Conservation (phyloP, 352 stramenopile species). For the Peronosclerospora sorghi region DNA sequence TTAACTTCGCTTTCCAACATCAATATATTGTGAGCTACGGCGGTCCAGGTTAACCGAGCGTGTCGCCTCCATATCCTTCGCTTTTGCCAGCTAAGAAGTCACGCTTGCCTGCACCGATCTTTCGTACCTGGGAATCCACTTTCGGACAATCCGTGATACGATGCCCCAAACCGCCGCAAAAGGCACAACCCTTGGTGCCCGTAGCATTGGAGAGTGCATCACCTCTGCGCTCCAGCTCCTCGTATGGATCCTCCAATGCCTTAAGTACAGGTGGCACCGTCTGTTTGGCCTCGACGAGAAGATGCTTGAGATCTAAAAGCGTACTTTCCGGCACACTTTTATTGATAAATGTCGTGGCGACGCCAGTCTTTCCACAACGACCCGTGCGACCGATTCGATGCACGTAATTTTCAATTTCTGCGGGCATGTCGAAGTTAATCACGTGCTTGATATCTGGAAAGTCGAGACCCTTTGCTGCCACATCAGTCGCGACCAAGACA, state of each 20-base stretch:
- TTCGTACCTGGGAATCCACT: slow-evolving; percentile 95
- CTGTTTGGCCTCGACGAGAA: slow-evolving; percentile 97
- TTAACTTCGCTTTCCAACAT: no score
- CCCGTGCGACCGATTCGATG: slow-evolving; percentile 98
- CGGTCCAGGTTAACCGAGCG: slow-evolving; percentile 42
- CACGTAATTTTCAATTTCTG: slow-evolving; percentile 99
- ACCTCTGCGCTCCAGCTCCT: slow-evolving; percentile 64
- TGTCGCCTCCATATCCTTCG: slow-evolving; percentile 91
- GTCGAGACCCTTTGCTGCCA: slow-evolving; percentile 97
- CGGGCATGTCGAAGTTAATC: slow-evolving; percentile 99
- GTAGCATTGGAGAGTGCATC: slow-evolving; percentile 51
- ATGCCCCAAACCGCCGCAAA: slow-evolving; percentile 97
- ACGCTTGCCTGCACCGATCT: slow-evolving; percentile 87
- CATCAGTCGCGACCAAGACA: slow-evolving; percentile 96
- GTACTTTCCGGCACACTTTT: slow-evolving; percentile 92
- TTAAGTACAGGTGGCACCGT: slow-evolving; percentile 95
- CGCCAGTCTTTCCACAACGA: slow-evolving; percentile 94
- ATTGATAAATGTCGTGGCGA: slow-evolving; percentile 99
- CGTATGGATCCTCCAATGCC: slow-evolving; percentile 94
- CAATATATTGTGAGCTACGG: no score
- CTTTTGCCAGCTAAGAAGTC: slow-evolving; percentile 90
- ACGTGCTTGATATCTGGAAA: slow-evolving; percentile 99
- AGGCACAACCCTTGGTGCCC: slow-evolving; percentile 92
- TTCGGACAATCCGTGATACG: slow-evolving; percentile 98
- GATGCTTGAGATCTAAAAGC: slow-evolving; percentile 96